Evolutionary conservation across 805 yeast species (phyloP).

Genomic region (Torulaspora franciscae): DNA sequence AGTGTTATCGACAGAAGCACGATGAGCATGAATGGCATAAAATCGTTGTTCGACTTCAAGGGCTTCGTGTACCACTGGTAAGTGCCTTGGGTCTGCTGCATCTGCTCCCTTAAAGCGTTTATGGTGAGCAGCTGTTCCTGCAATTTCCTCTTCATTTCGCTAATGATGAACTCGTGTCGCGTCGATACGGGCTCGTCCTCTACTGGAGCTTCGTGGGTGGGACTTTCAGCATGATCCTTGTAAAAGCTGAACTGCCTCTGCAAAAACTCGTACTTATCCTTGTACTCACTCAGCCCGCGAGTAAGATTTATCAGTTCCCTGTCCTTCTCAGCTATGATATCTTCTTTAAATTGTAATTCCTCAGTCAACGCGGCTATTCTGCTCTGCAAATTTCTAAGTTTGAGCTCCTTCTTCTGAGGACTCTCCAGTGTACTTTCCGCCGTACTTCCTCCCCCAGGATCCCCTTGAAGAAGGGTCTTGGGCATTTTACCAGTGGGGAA

Average conservation of each 20-base stretch:
- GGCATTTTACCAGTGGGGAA: constrained; percentile 10
- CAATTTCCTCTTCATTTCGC: constrained; percentile 29
- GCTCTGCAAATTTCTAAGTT: constrained; percentile 11
- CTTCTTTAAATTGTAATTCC: constrained; percentile 21
- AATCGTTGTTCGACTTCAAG: background rate
- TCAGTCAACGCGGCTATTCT: constrained; percentile 14
- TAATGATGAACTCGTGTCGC: constrained; percentile 28
- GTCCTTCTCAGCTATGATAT: constrained; percentile 20
- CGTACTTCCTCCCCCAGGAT: constrained; percentile 1
- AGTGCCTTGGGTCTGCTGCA: constrained; percentile 11
- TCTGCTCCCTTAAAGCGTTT: constrained; percentile 20
- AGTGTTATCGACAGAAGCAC: background rate
- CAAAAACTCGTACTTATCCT: constrained; percentile 27
- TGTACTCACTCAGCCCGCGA: constrained; percentile 19
- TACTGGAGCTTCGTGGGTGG: constrained; percentile 1
- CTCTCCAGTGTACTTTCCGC: constrained; percentile 2
- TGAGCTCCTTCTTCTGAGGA: constrained; percentile 7
- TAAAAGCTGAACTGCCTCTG: constrained; percentile 30
- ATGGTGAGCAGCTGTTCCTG: constrained; percentile 29
- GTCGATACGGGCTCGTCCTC: constrained; percentile 9
- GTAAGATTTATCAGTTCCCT: constrained; percentile 19
- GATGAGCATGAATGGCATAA: background rate
- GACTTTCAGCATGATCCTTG: constrained; percentile 22
- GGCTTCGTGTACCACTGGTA: constrained; percentile 5
- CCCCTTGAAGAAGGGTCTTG: constrained; percentile 5